Evolutionary conservation across 2,329 filamentous ascomycete species (phyloP).

Genomic region (Trichoderma lentiforme): DNA sequence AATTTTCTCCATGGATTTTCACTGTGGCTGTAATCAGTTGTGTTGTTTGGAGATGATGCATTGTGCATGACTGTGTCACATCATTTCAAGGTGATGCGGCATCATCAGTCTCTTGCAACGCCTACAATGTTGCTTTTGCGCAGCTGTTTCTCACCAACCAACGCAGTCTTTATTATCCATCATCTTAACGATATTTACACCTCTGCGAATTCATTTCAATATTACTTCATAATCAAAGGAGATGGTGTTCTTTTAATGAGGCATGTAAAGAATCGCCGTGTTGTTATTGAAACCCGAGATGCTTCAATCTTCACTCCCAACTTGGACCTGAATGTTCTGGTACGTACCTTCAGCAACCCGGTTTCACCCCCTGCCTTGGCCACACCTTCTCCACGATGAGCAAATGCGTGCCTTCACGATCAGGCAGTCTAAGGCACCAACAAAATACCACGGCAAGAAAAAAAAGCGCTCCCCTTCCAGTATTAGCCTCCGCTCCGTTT

Average conservation of each 20-base stretch:
- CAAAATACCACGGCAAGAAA: neutral
- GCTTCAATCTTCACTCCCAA: neutral
- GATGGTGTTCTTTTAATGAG: too few species aligned
- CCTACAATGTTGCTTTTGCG: neutral
- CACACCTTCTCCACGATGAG: slow-evolving; percentile 1
- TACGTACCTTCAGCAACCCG: neutral
- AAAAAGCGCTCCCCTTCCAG: neutral
- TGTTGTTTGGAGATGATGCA: neutral
- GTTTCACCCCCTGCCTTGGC: neutral
- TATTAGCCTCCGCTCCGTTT: neutral
- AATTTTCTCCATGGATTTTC: neutral
- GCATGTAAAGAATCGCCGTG: too few species aligned
- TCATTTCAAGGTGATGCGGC: neutral
- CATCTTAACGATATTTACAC: too few species aligned
- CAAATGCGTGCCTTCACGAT: slow-evolving; percentile 14
- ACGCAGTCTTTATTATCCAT: neutral
- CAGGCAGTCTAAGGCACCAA: slow-evolving; percentile 15
- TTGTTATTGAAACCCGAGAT: too few species aligned
- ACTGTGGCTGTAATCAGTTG: too few species aligned
- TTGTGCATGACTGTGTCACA: neutral
- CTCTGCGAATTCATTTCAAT: too few species aligned
- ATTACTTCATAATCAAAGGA: too few species aligned
- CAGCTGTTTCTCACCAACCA: neutral
- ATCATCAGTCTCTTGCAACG: neutral
- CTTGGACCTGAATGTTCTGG: neutral